These are phyloP conservation scores for Heterobasidion parviporum DNA, from an alignment of 1,284 basidiomycete species.

Conservation along the genomic window DNA sequence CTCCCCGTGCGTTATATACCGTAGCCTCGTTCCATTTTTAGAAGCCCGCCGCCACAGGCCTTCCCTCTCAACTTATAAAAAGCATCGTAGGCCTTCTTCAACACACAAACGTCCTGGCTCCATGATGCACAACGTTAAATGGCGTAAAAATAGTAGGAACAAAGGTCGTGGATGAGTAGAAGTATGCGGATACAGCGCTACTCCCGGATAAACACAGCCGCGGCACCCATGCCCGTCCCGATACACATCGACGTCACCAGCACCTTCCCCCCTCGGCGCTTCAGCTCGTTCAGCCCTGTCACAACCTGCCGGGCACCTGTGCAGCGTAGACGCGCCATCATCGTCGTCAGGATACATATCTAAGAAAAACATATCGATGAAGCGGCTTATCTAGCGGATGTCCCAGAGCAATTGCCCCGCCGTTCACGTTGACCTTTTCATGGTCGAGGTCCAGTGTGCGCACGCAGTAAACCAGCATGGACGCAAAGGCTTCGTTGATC, in stretches of 20 bases:
- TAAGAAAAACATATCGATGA: background rate
- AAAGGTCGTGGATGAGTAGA: too few relatives aligned
- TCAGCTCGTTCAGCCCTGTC: conserved; percentile 80
- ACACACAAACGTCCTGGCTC: too few relatives aligned
- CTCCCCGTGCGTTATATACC: background rate
- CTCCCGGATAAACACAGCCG: conserved; percentile 62
- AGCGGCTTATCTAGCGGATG: conserved; percentile 73
- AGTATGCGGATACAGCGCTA: conserved; percentile 6
- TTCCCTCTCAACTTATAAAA: background rate
- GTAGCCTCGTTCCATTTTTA: background rate
- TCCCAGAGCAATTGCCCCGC: conserved; percentile 85
- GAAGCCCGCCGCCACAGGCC: background rate
- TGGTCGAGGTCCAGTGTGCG: conserved; percentile 64
- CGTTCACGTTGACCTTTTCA: conserved; percentile 81
- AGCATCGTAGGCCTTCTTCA: too few relatives aligned
- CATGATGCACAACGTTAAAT: too few relatives aligned
- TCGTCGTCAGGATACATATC: conserved; percentile 6
- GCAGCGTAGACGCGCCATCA: conserved; percentile 42
- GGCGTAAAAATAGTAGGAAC: too few relatives aligned
- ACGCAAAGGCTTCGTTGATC: conserved; percentile 92
- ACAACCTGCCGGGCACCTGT: conserved; percentile 87
- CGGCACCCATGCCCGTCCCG: conserved; percentile 87
- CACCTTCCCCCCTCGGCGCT: conserved; percentile 70
- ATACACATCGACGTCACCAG: conserved; percentile 83
- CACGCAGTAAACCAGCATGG: conserved; percentile 79